Percentiles rank a stretch among this genome's conserved stretches.
Conservation (phyloP, 176 grass and related monocot genomes). For the Rhynchospora pubera region DNA sequence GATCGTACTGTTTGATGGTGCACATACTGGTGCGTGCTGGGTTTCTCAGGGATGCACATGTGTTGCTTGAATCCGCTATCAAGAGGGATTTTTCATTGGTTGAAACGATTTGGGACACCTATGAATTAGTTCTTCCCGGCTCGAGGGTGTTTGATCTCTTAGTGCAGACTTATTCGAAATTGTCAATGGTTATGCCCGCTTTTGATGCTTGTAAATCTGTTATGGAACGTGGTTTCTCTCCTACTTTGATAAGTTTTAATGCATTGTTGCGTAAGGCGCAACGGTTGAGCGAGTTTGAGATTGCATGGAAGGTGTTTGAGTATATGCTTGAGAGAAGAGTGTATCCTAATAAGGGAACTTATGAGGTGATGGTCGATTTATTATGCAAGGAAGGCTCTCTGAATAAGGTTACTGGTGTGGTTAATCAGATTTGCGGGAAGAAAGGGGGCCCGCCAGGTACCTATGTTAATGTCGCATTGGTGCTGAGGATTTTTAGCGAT, state of each 20-base stretch:
- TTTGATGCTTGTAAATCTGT: conserved; percentile 58
- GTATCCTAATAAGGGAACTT: conserved; percentile 55
- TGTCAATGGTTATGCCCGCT: conserved; percentile 42
- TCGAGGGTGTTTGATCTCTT: conserved; percentile 68
- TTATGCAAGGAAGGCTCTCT: conserved; percentile 60
- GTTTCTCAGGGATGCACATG: conserved; percentile 38
- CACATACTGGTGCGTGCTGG: conserved; percentile 67
- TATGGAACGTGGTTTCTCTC: conserved; percentile 31
- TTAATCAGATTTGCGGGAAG: conserved; percentile 52
- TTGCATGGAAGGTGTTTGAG: conserved; percentile 89
- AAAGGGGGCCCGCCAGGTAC: conserved; percentile 36
- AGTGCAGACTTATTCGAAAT: conserved; percentile 55
- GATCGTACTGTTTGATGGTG: conserved; percentile 57
- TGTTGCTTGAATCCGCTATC: conserved; percentile 48
- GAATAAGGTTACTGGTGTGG: conserved; percentile 22
- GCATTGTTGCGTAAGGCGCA: conserved; percentile 34
- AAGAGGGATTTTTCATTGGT: conserved; percentile 26
- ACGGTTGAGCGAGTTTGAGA: conserved; percentile 25
- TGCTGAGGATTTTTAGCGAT: conserved; percentile 42
- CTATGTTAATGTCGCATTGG: conserved; percentile 36
- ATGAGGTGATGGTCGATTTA: conserved; percentile 51
- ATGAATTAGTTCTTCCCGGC: conserved; percentile 43
- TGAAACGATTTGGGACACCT: conserved; percentile 47
- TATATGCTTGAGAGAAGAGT: conserved; percentile 67
- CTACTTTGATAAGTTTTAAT: conserved; percentile 69